Percentiles rank a stretch among this genome's conserved stretches.
phyloP scores from a whole-genome alignment of 805 yeast species.

The Yarrowia divulgata region DNA sequence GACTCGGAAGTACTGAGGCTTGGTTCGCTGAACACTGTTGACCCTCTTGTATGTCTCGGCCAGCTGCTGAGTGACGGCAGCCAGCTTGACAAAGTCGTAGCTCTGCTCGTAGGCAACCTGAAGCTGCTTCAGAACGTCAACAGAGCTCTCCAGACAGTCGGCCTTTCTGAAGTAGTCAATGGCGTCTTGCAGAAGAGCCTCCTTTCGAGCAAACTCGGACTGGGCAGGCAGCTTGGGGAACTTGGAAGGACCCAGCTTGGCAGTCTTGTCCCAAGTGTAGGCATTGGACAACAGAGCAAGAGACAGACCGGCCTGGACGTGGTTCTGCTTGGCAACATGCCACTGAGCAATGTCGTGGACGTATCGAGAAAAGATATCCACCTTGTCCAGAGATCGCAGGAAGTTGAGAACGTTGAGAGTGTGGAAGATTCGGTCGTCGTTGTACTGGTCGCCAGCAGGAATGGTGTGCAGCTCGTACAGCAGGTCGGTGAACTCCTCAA shows the following conservation, averaged over 20 bases:
- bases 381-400: slow-evolving; percentile 76
- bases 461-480: slow-evolving; percentile 73
- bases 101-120: slow-evolving; percentile 76
- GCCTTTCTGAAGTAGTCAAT: slow-evolving; percentile 76
- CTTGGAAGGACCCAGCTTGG: slow-evolving; percentile 60
- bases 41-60: slow-evolving; percentile 71
- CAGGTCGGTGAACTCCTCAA: slow-evolving; percentile 64
- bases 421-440: slow-evolving; percentile 84
- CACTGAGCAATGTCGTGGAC: slow-evolving; percentile 75
- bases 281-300: slow-evolving; percentile 79
- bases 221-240: slow-evolving; percentile 82
- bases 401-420: slow-evolving; percentile 76
- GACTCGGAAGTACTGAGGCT: slow-evolving; percentile 80
- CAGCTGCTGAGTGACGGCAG: slow-evolving; percentile 71
- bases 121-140: slow-evolving; percentile 77
- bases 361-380: slow-evolving; percentile 81
- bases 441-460: slow-evolving; percentile 83
- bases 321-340: slow-evolving; percentile 65
- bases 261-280: slow-evolving; percentile 66
- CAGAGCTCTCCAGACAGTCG: slow-evolving; percentile 77
- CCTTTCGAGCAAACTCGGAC: slow-evolving; percentile 81
- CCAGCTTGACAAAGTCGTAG: slow-evolving; percentile 77
- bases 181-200: slow-evolving; percentile 69
- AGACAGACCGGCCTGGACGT: slow-evolving; percentile 82
- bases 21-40: slow-evolving; percentile 71